Evolutionary conservation across 2,329 filamentous ascomycete genomes (phyloP).

Genomic region (Pseudogymnoascus sp.): DNA sequence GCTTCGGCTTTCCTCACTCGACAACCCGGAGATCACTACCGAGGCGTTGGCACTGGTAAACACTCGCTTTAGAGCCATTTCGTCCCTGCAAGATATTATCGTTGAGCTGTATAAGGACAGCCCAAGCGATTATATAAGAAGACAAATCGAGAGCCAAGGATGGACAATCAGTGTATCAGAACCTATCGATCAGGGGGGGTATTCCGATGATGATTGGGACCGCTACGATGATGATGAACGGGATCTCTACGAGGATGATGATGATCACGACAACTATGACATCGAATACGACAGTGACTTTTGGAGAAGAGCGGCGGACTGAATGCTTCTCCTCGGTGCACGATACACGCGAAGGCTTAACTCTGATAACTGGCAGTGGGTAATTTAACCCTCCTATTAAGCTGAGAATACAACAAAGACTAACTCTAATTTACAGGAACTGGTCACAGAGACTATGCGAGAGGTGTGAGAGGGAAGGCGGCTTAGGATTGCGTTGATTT

Average conservation of each 20-base stretch:
- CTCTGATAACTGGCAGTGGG: constrained; percentile 11
- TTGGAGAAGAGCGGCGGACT: constrained; percentile 18
- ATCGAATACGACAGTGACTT: no score
- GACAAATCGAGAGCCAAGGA: constrained; percentile 19
- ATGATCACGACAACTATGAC: no score
- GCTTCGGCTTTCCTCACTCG: no score
- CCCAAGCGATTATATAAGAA: constrained; percentile 16
- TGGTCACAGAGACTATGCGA: not conserved
- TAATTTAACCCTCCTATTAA: constrained; percentile 12
- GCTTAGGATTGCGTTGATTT: constrained; percentile 30
- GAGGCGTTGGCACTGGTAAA: constrained; percentile 17
- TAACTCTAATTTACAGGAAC: constrained; percentile 10
- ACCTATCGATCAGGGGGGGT: no score
- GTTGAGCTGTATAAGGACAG: constrained; percentile 18
- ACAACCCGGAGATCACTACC: constrained; percentile 11
- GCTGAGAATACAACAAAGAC: constrained; percentile 10
- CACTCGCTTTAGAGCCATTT: constrained; percentile 20
- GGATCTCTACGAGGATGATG: no score
- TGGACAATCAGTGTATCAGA: no score
- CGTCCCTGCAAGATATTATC: constrained; percentile 21
- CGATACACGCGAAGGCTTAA: not conserved
- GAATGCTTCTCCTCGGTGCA: constrained; percentile 8
- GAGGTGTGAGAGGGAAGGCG: constrained; percentile 20
- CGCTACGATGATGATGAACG: no score
- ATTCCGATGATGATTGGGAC: no score